Conservation (phyloP, 1,284 basidiomycete genomes). For the Sanghuangporus sanghuang region DNA sequence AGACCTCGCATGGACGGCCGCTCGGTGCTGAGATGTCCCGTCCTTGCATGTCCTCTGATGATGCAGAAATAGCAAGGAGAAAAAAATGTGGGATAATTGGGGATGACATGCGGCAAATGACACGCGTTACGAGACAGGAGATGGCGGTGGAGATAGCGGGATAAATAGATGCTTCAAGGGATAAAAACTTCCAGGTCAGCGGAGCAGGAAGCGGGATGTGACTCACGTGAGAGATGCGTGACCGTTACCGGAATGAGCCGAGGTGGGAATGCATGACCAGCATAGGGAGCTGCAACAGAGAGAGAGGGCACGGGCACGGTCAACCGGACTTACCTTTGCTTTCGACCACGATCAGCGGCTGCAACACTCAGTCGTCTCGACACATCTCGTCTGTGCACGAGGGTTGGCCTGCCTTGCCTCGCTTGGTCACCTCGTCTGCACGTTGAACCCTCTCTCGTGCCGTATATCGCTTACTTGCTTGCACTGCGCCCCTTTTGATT, state of each 20-base stretch:
- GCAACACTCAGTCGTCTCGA: background rate
- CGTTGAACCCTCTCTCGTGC: background rate
- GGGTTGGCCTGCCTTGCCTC: background rate
- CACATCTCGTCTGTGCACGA: background rate
- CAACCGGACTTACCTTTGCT: background rate
- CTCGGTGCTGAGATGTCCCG: background rate
- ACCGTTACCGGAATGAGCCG: background rate
- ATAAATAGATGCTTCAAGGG: background rate
- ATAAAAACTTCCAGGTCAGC: background rate
- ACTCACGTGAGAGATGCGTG: background rate
- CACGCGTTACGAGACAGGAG: background rate
- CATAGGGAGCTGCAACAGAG: background rate
- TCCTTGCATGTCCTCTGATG: background rate
- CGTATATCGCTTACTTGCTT: background rate
- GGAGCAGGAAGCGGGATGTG: background rate
- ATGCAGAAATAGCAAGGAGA: background rate
- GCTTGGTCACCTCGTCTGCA: conserved; percentile 1
- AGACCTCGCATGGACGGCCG: background rate
- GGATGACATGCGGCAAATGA: background rate
- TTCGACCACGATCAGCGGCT: background rate
- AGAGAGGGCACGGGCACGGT: background rate
- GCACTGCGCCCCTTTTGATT: background rate
- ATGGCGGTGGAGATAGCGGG: background rate
- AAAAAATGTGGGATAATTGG: background rate
- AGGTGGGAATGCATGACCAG: background rate